Evolutionary conservation across 2,329 filamentous ascomycete species (phyloP).

Genomic region (Pseudocercospora musae): DNA sequence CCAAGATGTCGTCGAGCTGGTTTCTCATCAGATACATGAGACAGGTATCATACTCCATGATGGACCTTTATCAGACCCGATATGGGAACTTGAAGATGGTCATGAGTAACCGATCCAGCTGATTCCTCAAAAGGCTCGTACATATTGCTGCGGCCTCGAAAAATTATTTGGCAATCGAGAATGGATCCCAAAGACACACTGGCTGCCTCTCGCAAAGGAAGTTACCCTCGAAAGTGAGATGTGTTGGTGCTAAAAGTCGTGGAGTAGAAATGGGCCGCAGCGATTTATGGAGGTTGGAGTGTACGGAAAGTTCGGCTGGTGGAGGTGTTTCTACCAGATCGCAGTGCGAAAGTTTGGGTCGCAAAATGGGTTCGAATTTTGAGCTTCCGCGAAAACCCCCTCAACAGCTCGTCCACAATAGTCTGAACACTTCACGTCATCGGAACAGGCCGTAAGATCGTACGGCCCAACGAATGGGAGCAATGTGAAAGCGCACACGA

Average conservation of each 20-base stretch:
- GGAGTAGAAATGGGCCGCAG: neutral
- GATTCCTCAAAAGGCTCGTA: neutral
- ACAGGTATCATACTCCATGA: neutral
- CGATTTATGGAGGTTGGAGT: neutral
- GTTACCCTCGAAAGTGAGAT: neutral
- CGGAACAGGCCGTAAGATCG: neutral
- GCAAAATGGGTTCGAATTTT: neutral
- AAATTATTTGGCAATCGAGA: neutral
- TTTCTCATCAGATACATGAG: neutral
- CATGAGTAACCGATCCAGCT: neutral
- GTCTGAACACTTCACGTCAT: neutral
- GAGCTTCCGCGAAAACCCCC: neutral
- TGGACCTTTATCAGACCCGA: neutral
- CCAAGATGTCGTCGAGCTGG: neutral
- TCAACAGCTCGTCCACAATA: neutral
- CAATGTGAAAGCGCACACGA: neutral
- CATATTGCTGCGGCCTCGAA: neutral
- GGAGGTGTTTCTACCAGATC: neutral
- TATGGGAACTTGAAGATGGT: neutral
- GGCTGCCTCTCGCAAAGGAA: neutral
- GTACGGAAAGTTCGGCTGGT: neutral
- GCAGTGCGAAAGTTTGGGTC: neutral
- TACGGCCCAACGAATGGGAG: neutral
- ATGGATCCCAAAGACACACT: neutral
- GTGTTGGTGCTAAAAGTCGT: neutral